Percentiles rank a stretch among this genome's conserved stretches.
phyloP scores from a whole-genome alignment of 805 yeast species.

The Cyberlindnera maclurae region DNA sequence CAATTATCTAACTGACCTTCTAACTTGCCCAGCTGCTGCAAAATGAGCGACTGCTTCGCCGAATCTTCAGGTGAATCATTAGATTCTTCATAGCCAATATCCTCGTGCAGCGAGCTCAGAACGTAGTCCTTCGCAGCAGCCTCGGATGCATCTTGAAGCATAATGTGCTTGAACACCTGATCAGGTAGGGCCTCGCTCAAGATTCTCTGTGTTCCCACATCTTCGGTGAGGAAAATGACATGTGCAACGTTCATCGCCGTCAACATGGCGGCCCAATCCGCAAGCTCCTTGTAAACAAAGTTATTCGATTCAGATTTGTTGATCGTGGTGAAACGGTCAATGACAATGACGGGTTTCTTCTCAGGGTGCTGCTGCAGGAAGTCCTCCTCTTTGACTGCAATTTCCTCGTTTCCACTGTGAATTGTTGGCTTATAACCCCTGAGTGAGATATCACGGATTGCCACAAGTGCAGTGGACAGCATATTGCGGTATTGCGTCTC shows the following conservation, averaged over 20 bases:
- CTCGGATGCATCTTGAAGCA: slow-evolving; percentile 75
- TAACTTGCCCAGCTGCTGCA: slow-evolving; percentile 12
- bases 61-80: slow-evolving; percentile 25
- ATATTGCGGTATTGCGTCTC: slow-evolving; percentile 79
- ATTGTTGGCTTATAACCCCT: slow-evolving; percentile 33
- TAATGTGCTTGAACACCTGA: slow-evolving; percentile 71
- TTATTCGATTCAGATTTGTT: slow-evolving; percentile 53
- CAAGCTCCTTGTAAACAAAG: slow-evolving; percentile 62
- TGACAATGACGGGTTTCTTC: slow-evolving; percentile 76
- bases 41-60: slow-evolving; percentile 7
- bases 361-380: slow-evolving; percentile 81
- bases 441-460: slow-evolving; percentile 61
- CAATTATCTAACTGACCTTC: slow-evolving; percentile 42
- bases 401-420: slow-evolving; percentile 25
- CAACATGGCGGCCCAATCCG: slow-evolving; percentile 84
- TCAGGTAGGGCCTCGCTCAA: slow-evolving; percentile 74
- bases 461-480: slow-evolving; percentile 62
- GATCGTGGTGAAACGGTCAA: slow-evolving; percentile 58
- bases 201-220: slow-evolving; percentile 65
- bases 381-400: slow-evolving; percentile 61
- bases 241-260: slow-evolving; percentile 79
- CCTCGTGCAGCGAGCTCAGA: slow-evolving; percentile 38
- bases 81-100: slow-evolving; percentile 14
- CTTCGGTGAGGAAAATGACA: slow-evolving; percentile 82
- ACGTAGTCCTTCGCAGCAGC: slow-evolving; percentile 68